phyloP scores from a whole-genome alignment of 176 grass and related monocot species.

The Phragmites australis region DNA sequence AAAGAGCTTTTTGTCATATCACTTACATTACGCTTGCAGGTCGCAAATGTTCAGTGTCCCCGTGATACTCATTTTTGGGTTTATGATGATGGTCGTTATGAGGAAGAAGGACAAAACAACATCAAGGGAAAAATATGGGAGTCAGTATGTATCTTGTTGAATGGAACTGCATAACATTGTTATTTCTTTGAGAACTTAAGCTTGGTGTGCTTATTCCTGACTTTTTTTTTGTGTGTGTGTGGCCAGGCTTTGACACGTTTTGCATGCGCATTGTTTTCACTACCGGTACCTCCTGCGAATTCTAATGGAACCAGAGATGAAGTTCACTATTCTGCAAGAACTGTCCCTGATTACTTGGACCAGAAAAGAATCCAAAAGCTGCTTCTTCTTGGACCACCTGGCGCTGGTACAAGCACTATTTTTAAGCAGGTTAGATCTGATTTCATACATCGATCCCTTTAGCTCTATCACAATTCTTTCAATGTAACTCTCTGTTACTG shows the following conservation, averaged over 20 bases:
- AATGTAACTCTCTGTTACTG: background rate
- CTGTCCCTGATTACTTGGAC: conserved; percentile 80
- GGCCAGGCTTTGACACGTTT: conserved; percentile 71
- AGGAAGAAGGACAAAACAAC: conserved; percentile 99
- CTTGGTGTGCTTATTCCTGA: conserved; percentile 12
- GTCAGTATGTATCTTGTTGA: conserved; percentile 69
- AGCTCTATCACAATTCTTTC: background rate
- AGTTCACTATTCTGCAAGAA: conserved; percentile 56
- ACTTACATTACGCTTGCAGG: conserved; percentile 43
- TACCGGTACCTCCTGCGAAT: conserved; percentile 71
- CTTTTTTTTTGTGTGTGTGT: background rate
- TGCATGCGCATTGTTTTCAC: conserved; percentile 74
- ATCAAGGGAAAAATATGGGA: conserved; percentile 95
- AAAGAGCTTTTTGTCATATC: background rate
- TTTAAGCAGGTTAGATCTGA: conserved; percentile 76
- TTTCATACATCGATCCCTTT: conserved; percentile 18
- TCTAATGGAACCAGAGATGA: conserved; percentile 66
- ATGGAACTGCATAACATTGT: background rate
- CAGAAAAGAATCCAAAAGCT: conserved; percentile 92
- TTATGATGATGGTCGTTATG: conserved; percentile 86
- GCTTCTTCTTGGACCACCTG: conserved; percentile 73
- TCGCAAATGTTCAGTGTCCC: conserved; percentile 89
- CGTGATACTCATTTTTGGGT: conserved; percentile 98
- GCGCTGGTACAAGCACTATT: conserved; percentile 92
- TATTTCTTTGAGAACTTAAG: conserved; percentile 21